phyloP scores from a whole-genome alignment of 73 alveolate species.

The Paramecium sexaurelia region DNA sequence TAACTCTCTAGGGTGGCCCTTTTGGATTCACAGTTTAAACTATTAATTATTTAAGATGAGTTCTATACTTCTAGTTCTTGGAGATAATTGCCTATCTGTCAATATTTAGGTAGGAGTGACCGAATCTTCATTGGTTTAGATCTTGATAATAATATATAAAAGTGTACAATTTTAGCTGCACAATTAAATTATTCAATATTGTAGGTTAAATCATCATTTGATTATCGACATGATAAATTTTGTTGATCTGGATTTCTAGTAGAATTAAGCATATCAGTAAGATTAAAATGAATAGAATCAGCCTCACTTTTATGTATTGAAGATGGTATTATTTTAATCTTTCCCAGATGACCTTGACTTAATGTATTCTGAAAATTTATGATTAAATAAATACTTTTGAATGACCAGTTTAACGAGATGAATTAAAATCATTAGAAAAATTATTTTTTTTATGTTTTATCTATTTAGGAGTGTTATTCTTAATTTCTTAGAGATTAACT shows the following conservation, averaged over 20 bases:
- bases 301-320: constrained; percentile 40
- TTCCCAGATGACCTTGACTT: background rate
- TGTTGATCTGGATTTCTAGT: constrained; percentile 2
- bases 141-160: background rate
- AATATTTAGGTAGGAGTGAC: background rate
- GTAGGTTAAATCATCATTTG: background rate
- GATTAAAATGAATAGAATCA: constrained; percentile 34
- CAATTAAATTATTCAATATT: background rate
- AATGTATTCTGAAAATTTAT: too few species aligned
- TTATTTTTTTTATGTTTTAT: constrained; percentile 40
- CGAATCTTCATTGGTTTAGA: background rate
- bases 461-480: background rate
- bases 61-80: background rate
- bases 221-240: background rate
- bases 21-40: background rate
- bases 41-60: background rate
- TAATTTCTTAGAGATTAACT: background rate
- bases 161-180: background rate
- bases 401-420: background rate
- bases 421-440: constrained; percentile 26
- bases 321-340: background rate
- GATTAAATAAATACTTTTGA: too few species aligned
- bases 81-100: constrained; percentile 25
- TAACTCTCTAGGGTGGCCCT: background rate
- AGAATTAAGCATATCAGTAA: constrained; percentile 41